These are phyloP conservation scores for Starmerella riodocensis DNA, from an alignment of 805 yeast genomes.

Conservation along the genomic window DNA sequence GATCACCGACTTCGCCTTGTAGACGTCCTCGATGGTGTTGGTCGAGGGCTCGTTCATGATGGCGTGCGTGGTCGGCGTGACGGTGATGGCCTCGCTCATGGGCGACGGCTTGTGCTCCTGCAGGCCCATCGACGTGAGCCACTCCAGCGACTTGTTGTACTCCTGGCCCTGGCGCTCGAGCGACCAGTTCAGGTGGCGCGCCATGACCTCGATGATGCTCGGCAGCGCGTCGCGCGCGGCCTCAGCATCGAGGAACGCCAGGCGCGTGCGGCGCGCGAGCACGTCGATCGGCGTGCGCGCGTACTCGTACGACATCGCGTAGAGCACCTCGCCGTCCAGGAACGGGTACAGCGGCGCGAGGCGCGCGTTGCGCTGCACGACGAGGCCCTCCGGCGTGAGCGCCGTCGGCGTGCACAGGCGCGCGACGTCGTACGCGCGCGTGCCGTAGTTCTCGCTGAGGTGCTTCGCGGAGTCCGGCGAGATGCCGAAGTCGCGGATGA, in stretches of 20 bases:
- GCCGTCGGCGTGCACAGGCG: conserved; percentile 36
- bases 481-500: conserved; percentile 64
- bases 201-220: conserved; percentile 77
- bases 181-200: conserved; percentile 64
- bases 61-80: conserved; percentile 8
- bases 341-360: conserved; percentile 48
- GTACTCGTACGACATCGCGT: conserved; percentile 70
- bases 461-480: conserved; percentile 68
- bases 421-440: conserved; percentile 58
- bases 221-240: conserved; percentile 72
- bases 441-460: conserved; percentile 77
- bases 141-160: conserved; percentile 28
- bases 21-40: conserved; percentile 1
- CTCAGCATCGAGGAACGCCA: conserved; percentile 79
- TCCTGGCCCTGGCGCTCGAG: conserved; percentile 42
- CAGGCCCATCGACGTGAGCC: conserved; percentile 32
- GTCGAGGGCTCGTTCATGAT: conserved; percentile 1
- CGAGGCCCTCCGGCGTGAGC: conserved; percentile 26
- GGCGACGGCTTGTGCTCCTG: conserved; percentile 15
- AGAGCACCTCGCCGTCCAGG: conserved; percentile 70
- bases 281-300: conserved; percentile 80
- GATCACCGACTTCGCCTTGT: conserved; percentile 1
- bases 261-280: conserved; percentile 82
- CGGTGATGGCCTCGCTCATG: conserved; percentile 10
- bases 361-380: conserved; percentile 35